Conservation (phyloP, 2,329 filamentous ascomycete genomes). For the Incumbomyces delicatus region DNA sequence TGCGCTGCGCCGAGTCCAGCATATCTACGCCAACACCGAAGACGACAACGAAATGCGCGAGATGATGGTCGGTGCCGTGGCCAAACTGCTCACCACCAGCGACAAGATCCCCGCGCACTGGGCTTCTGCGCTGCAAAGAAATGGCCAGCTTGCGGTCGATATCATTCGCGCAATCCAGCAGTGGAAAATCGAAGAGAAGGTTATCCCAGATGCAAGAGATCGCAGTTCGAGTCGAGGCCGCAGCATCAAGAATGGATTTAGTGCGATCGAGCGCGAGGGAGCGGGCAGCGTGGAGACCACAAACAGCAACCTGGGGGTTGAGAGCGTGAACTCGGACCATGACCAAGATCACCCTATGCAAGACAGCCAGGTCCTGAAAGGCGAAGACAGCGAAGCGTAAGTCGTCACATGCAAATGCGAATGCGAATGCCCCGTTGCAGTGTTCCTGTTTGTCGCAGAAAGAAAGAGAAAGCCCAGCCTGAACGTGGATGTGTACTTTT, state of each 20-base stretch:
- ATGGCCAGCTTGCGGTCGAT: constrained; percentile 47
- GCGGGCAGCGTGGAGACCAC: constrained; percentile 10
- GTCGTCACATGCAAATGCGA: too few species aligned
- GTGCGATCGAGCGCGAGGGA: constrained; percentile 12
- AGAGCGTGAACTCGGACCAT: constrained; percentile 7
- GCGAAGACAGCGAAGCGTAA: constrained; percentile 8
- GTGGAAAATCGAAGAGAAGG: constrained; percentile 41
- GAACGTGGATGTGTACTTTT: background rate
- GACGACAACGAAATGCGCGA: constrained; percentile 39
- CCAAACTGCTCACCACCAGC: constrained; percentile 41
- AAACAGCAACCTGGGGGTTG: constrained; percentile 6
- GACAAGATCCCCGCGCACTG: constrained; percentile 44
- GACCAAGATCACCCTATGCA: constrained; percentile 3
- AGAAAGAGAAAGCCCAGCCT: background rate
- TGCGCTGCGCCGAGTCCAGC: constrained; percentile 43
- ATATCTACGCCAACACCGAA: constrained; percentile 42
- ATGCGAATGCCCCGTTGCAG: background rate
- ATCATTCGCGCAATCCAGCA: constrained; percentile 45
- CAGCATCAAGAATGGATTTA: constrained; percentile 12
- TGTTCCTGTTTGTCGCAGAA: constrained; percentile 3
- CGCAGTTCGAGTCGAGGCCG: constrained; percentile 14
- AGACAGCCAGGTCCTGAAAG: constrained; percentile 1
- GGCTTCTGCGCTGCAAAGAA: constrained; percentile 45
- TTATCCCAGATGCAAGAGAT: constrained; percentile 40
- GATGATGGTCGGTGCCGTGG: constrained; percentile 40